Conservation (phyloP, 768 basidiomycete species). For the Phanerochaete carnosa region DNA sequence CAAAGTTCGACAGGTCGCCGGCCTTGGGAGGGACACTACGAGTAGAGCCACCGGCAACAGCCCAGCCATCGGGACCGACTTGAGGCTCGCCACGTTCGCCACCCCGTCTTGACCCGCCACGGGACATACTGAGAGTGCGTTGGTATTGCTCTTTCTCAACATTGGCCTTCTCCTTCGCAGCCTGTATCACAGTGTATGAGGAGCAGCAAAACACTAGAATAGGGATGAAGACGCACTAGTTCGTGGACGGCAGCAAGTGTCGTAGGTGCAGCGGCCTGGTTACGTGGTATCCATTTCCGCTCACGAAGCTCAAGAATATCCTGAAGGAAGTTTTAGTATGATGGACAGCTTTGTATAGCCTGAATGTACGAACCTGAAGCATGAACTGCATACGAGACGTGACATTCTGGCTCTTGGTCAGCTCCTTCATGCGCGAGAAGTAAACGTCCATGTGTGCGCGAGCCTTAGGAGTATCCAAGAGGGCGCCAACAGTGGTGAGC, state of each 20-base stretch:
- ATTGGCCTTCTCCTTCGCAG: constrained; percentile 82
- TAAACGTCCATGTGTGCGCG: constrained; percentile 88
- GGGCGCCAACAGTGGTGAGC: constrained; percentile 80
- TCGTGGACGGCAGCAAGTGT: constrained; percentile 90
- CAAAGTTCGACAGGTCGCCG: constrained; percentile 84
- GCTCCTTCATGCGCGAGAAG: constrained; percentile 85
- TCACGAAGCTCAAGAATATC: constrained; percentile 88
- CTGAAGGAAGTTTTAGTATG: constrained; percentile 36
- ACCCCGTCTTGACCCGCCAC: constrained; percentile 88
- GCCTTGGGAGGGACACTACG: constrained; percentile 66
- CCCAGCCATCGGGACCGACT: constrained; percentile 84
- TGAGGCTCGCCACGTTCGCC: constrained; percentile 61
- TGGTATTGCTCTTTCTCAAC: constrained; percentile 57
- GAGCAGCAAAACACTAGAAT: constrained; percentile 4
- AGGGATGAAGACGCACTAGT: constrained; percentile 42
- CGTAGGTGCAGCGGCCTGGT: constrained; percentile 70
- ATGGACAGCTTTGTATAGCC: constrained; percentile 5
- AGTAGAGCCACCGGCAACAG: constrained; percentile 45
- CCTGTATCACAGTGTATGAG: constrained; percentile 40
- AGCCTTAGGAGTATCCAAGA: constrained; percentile 79
- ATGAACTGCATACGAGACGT: constrained; percentile 91
- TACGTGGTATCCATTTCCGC: constrained; percentile 76
- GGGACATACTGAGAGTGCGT: constrained; percentile 75
- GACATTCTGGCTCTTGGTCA: constrained; percentile 71
- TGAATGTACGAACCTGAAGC: constrained; percentile 68